Base-by-base conservation (phyloP, 1,284 basidiomycete genomes). In the Irpex lacteus region DNA sequence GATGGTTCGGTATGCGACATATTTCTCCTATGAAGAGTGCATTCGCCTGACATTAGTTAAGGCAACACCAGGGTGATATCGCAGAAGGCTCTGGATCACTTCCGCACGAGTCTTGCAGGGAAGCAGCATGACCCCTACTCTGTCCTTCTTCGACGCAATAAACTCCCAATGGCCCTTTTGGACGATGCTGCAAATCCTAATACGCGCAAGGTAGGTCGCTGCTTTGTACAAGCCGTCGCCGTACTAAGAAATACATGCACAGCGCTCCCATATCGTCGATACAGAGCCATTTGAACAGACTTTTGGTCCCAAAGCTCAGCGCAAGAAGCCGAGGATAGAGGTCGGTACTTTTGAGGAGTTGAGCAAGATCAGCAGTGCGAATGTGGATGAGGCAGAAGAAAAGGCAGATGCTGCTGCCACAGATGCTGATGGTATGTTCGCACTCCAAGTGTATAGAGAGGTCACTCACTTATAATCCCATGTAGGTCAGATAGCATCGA, bases 21-120 rank as follows among this genome's bases (percentile, higher is more conserved):
- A 36, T 47, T 21, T 9, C 44, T 8, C 4, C 36, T 8, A 34
- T 40, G 9, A 57, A 54, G 19, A 60, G 60, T 64, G 13, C 18
- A 44, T 11, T 26, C 37, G 18, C 8, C 26, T 50, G 26, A 50
- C 44, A 37, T 19, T 19, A 15, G 63, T 38, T 68, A 44, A 96
- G 94, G 96, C 57, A 99, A 99, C 80, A 99, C 98, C 9, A 85
- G 98, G 73, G 97, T 98, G 60, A 98, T 99, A 75, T 95, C 94
- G n/a, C 96, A 98, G 74, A 92, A 87, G 49, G 95, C 96, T 5
- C 79, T 98, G 71, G 96, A 98, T 73, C 96, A 97, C 76, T 98
- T 98, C 80, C 82, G 96, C 60, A 94, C 92, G 11, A 95, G 92
- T 68, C 83, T 98, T 57, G 83, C 86, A 37, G 80, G 85, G 11